A percentile compares a stretch with the other conserved stretches of the same genome.
Evolutionary conservation across 148 eudicot species (phyloP).

Genomic region (Chenopodium suecicum): DNA sequence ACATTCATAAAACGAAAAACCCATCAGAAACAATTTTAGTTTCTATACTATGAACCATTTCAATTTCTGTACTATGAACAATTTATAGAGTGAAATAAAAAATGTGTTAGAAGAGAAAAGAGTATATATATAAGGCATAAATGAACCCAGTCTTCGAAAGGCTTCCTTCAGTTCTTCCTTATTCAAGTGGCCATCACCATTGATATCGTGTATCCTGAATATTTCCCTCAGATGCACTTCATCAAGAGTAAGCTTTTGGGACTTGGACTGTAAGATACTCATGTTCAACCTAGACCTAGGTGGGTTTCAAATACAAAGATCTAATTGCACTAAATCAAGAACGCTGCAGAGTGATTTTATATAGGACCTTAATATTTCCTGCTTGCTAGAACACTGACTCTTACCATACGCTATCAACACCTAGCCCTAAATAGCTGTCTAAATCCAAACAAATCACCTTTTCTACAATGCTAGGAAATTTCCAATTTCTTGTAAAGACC

Average conservation of each 20-base stretch:
- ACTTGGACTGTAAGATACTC: slow-evolving; percentile 10
- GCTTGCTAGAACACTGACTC: not conserved
- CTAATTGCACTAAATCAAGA: not conserved
- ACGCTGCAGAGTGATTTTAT: not conserved
- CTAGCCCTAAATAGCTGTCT: not conserved
- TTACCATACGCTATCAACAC: not conserved
- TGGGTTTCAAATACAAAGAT: not conserved
- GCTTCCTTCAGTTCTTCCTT: slow-evolving; percentile 33
- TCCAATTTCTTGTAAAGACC: not conserved
- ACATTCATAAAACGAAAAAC: too few species aligned
- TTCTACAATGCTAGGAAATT: not conserved
- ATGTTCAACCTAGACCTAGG: not conserved
- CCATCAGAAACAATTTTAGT: too few species aligned
- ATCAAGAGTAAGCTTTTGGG: not conserved
- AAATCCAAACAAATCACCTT: not conserved
- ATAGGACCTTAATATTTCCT: not conserved
- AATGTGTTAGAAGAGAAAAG: too few species aligned
- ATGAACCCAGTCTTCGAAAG: slow-evolving; percentile 20
- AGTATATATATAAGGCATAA: too few species aligned
- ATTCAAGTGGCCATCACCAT: slow-evolving; percentile 31
- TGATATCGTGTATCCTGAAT: slow-evolving; percentile 28
- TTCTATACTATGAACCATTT: too few species aligned
- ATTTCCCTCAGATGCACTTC: slow-evolving; percentile 22
- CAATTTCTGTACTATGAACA: too few species aligned
- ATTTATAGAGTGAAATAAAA: too few species aligned